Evolutionary conservation across 805 yeast species (phyloP), one percentile per base, ranked within the genome.

Genomic region (Saturnispora diversa): DNA sequence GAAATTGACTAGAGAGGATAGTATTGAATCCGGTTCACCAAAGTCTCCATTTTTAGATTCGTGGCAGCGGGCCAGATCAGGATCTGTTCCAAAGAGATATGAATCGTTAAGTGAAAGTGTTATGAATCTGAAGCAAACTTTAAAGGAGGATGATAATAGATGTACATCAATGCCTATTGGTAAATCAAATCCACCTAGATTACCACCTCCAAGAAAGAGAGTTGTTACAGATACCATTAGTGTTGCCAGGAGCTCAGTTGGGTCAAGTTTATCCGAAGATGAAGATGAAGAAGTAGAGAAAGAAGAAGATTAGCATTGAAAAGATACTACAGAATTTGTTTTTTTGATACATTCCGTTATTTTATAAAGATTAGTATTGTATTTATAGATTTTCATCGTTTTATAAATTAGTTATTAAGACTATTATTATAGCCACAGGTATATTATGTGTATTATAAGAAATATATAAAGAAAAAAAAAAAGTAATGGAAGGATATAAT

Each of bases 21-120:
- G 33, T 19, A 13, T 30, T 30, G 33, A 30, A 6, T 30, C 33
- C 5, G 17, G 11, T 22, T 31, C 36, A 11, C 37, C 42, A 6
- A 24, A 27, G 7, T 32, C 37, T 11, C 37, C 42, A 31, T 31
- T 31, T 31, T 20, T 19, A n/a, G 40, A 38, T 25, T 15, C 21
- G 12, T 33, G 38, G 37, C 29, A 29, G 15, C 36, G 48, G 12
- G 42, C 42, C n/a, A 41, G 48, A 38, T 42, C 50, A n/a, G 44
- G 44, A n/a, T 42, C 44, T 22, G 49, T 41, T 5, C 49, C 48
- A 13, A 45, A 42, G 15, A 46, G 61, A 13, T 56, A 56, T 42
- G 54, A 51, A 35, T 33, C 47, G 11, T 41, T 53, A 9, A 42
- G 56, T 5, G 46, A 47, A 23, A 53, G 45, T 39, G 40, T 55